These are phyloP conservation scores for Cutaneotrichosporon sp. DNA, from an alignment of 1,284 basidiomycete genomes.

Conservation along the genomic window DNA sequence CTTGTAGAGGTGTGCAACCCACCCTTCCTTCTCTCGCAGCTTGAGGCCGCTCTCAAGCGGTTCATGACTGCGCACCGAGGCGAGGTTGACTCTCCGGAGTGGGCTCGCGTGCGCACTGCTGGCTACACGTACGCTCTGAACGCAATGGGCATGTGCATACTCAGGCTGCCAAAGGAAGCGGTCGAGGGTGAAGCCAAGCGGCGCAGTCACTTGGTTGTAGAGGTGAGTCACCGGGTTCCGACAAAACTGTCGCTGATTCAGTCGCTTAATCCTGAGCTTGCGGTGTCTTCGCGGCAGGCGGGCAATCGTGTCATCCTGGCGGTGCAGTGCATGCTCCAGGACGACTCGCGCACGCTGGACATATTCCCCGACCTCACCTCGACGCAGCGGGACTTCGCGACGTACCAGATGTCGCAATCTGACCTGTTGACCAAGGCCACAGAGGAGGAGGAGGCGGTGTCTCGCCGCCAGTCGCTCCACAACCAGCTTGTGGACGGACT, in stretches of 20 bases:
- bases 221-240: conserved; percentile 25
- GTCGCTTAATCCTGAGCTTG: conserved; percentile 9
- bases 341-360: conserved; percentile 35
- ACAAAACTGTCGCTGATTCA: neutral
- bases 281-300: conserved; percentile 39
- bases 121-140: conserved; percentile 43
- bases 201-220: conserved; percentile 34
- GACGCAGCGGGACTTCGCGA: conserved; percentile 41
- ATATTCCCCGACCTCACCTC: conserved; percentile 35
- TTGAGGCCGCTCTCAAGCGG: conserved; percentile 35
- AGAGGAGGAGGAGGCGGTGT: neutral
- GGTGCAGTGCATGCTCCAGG: conserved; percentile 40
- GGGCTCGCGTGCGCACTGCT: conserved; percentile 20
- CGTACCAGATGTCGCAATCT: conserved; percentile 48
- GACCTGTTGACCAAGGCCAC: conserved; percentile 14
- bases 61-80: conserved; percentile 27
- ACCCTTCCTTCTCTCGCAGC: conserved; percentile 35
- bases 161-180: conserved; percentile 39
- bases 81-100: conserved; percentile 3
- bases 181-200: conserved; percentile 36
- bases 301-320: conserved; percentile 42
- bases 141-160: conserved; percentile 44
- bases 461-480: conserved; percentile 3
- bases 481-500: conserved; percentile 8
- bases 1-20: conserved; percentile 42